phyloP scores from a whole-genome alignment of 257 asterid species.

The Oldenlandia corymbosa region DNA sequence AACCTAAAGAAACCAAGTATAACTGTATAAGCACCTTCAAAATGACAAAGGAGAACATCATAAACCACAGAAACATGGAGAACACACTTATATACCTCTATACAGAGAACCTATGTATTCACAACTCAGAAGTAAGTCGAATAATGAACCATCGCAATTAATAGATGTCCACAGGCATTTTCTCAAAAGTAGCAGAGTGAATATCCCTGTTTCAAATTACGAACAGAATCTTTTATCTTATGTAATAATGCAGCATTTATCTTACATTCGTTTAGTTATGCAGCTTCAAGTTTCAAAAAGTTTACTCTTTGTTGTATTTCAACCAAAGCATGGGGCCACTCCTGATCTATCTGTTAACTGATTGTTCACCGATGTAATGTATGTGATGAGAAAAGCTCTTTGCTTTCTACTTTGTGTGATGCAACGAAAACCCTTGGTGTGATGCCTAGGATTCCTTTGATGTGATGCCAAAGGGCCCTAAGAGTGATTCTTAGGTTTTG shows the following conservation, averaged over 20 bases:
- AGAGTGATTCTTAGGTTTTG: no score
- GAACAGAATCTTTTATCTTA: no score
- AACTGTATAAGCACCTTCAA: constrained; percentile 6
- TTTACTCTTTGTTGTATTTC: not conserved
- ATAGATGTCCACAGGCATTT: not conserved
- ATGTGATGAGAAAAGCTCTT: no score
- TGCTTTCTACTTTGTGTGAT: no score
- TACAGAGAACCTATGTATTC: not conserved
- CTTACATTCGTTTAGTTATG: not conserved
- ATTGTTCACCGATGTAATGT: not conserved
- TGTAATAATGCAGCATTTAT: not conserved
- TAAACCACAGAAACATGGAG: not conserved
- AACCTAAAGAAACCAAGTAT: constrained; percentile 4
- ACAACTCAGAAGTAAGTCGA: not conserved
- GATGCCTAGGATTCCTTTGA: no score
- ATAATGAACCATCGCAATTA: not conserved
- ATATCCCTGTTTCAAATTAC: not conserved
- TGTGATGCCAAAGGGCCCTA: no score
- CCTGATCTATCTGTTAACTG: not conserved
- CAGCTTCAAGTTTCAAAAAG: not conserved
- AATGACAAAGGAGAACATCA: not conserved
- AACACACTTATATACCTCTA: not conserved
- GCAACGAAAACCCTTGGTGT: no score
- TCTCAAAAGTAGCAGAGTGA: not conserved
- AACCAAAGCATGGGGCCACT: not conserved